Evolutionary conservation across 495 filamentous ascomycete species (phyloP), one percentile per base, ranked within the genome.

Genomic region (Pseudomonodictys pantanalensis): DNA sequence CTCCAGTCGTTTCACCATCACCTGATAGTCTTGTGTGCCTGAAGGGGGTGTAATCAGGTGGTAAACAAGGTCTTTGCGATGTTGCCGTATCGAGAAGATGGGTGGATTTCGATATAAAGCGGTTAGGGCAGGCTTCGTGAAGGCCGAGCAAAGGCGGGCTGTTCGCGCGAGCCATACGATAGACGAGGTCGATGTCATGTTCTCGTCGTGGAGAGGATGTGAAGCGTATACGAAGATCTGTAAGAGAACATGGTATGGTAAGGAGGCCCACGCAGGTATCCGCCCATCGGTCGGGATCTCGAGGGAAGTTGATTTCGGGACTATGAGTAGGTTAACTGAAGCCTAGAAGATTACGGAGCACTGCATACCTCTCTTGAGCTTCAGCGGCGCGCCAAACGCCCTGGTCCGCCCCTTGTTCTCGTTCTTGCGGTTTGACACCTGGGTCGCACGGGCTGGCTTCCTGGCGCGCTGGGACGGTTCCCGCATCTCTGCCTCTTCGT

Each of bases 91-190:
- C 64, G 80, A 79, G 41, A 77, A 68, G 1, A 88, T 70, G 0
- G 88, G 85, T 0, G 90, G 90, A 2, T 78, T 80, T 30, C 82
- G 73, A 69, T 92, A 93, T 3, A 93, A 76, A 11, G 80, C 86
- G 12, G 86, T 83, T 17, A 96, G 72, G 6, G 90, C 87, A 4
- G 91, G 87, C 62, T 92, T 87, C 5, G 80, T 71, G 55, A 92
- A 91, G 3, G 76, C 71, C 38, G 78, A 81, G 57, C 89, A 92
- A 12, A 84, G 67, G 9, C 79, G 69, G 10, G 87, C 82, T 17
- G 83, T 71, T 22, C 79, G 72, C 2, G 86, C 52, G 11, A 95
- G 80, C 82, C 83, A 90, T 52, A 70, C 68, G 2, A 82, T 78
- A 0, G 83, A 79, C 22, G 72, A 62, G 15, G 46, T 64, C 2